phyloP scores from a whole-genome alignment of 2,329 filamentous ascomycete species.

The Elsinoe batatas region DNA sequence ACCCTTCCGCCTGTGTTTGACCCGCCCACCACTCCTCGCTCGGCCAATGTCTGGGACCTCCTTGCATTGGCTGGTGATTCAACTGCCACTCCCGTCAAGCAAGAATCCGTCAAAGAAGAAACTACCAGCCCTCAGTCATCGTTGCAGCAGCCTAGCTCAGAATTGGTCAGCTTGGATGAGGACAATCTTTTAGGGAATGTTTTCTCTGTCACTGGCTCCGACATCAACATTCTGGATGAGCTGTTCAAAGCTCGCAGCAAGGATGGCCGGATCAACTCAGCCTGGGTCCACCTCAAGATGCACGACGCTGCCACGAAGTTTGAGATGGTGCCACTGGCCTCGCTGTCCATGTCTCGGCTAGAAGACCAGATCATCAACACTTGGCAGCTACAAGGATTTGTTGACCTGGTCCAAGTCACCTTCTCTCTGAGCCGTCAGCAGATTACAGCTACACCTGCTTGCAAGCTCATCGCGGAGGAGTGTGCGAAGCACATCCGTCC shows the following conservation, averaged over 20 bases:
- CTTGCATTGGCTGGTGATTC: not conserved
- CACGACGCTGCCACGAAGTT: slow-evolving; percentile 8
- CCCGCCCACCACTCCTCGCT: not conserved
- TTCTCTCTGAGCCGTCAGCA: slow-evolving; percentile 4
- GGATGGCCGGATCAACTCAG: not conserved
- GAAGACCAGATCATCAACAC: not conserved
- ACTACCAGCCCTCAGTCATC: not conserved
- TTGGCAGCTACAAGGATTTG: slow-evolving; percentile 1
- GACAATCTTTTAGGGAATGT: not conserved
- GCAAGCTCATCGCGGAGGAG: not conserved
- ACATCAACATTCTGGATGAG: not conserved
- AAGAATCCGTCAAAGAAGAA: not conserved
- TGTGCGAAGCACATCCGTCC: slow-evolving; percentile 11
- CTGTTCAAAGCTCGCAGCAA: not conserved
- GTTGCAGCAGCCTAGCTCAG: not conserved
- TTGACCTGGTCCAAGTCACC: slow-evolving; percentile 6
- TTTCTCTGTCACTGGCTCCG: not conserved
- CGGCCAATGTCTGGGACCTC: not conserved
- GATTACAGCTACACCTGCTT: not conserved
- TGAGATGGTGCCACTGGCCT: not conserved
- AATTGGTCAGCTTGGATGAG: not conserved
- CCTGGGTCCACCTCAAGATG: slow-evolving; percentile 10
- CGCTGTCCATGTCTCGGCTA: not conserved
- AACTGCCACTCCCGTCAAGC: not conserved
- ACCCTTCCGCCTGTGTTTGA: not conserved